phyloP scores from a whole-genome alignment of 768 basidiomycete species.

The Podaxis rugospora region DNA sequence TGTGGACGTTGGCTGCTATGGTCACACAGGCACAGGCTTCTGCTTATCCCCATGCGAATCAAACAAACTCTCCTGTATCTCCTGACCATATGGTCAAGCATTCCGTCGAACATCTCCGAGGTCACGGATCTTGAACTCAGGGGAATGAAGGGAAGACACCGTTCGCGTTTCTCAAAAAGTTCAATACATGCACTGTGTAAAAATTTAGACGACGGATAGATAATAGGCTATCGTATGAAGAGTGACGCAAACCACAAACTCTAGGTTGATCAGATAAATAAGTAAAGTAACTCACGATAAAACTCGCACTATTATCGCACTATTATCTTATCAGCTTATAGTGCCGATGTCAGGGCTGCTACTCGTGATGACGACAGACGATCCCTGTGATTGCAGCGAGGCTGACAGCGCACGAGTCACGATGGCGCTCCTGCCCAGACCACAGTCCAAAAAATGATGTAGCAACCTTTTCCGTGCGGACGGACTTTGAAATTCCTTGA shows the following conservation, averaged over 20 bases:
- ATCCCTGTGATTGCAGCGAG: background rate
- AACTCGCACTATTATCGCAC: background rate
- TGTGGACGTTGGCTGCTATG: too few species aligned
- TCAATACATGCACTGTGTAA: background rate
- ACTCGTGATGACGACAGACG: background rate
- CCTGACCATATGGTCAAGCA: too few species aligned
- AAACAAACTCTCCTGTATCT: too few species aligned
- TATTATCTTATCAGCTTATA: background rate
- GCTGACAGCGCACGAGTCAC: background rate
- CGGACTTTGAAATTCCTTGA: background rate
- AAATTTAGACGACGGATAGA: background rate
- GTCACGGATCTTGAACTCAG: too few species aligned
- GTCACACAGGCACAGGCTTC: too few species aligned
- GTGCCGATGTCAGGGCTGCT: background rate
- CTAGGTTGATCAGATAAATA: background rate
- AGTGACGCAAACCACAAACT: background rate
- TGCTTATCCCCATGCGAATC: too few species aligned
- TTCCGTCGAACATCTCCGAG: too few species aligned
- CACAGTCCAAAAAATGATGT: background rate
- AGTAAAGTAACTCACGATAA: background rate
- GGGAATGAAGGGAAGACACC: too few species aligned
- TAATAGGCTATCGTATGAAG: background rate
- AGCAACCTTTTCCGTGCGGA: background rate
- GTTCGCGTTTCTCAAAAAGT: too few species aligned
- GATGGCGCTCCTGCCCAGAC: background rate